A percentile compares a stretch with the other conserved stretches of the same genome.
phyloP scores from a whole-genome alignment of 2,329 filamentous ascomycete genomes.

The Epichloe uncinata region DNA sequence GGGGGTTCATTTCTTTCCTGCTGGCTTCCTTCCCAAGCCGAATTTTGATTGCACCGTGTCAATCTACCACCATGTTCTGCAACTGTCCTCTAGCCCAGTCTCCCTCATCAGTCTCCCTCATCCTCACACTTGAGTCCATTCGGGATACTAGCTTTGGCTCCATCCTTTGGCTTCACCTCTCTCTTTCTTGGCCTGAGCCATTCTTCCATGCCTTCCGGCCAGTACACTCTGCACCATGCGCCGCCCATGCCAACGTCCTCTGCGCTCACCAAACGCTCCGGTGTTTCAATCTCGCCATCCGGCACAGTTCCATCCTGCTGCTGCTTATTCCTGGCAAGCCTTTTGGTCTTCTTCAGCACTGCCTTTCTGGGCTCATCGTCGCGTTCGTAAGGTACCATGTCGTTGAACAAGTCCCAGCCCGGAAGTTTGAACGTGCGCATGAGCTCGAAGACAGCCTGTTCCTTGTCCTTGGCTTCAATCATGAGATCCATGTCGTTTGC shows the following conservation, averaged over 20 bases:
- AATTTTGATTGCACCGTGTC: too few relatives aligned
- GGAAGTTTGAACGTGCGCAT: conserved; percentile 82
- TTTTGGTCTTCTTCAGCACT: conserved; percentile 25
- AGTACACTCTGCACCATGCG: conserved; percentile 68
- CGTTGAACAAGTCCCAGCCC: conserved; percentile 61
- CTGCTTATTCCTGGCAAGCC: conserved; percentile 24
- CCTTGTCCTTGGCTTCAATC: conserved; percentile 98
- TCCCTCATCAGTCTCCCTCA: background rate
- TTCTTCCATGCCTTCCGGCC: conserved; percentile 80
- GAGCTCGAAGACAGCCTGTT: conserved; percentile 88
- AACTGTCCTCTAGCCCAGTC: background rate
- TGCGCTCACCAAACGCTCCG: conserved; percentile 38
- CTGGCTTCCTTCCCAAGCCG: too few relatives aligned
- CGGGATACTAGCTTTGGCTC: conserved; percentile 17
- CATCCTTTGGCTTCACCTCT: conserved; percentile 37
- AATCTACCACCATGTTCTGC: too few relatives aligned
- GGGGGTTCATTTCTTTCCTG: background rate
- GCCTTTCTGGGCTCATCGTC: conserved; percentile 54
- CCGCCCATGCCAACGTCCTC: conserved; percentile 81
- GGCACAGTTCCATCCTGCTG: conserved; percentile 18
- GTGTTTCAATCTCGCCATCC: conserved; percentile 24
- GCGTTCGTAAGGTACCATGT: conserved; percentile 64
- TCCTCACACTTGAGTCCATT: background rate
- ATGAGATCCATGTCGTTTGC: conserved; percentile 81
- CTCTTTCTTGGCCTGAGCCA: conserved; percentile 76